Evolutionary conservation across 2,329 filamentous ascomycete genomes (phyloP), one percentile per base, ranked within the genome.

Genomic region (Scortechinia acanthostroma): DNA sequence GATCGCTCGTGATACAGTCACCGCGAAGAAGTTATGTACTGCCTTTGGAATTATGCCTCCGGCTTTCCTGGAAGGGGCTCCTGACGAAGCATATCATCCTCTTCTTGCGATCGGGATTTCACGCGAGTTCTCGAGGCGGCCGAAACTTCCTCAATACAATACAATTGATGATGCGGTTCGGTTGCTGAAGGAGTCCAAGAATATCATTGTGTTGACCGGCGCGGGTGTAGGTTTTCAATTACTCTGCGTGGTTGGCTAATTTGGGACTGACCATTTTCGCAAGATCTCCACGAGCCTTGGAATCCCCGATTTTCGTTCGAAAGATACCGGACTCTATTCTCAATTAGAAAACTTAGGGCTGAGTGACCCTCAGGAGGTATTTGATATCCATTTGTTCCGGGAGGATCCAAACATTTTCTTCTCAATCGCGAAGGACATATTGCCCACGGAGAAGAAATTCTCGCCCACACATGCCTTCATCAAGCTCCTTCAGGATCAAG

Each of bases 401-500:
- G 77, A 91, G 42, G 87, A 97, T 58, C 93, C 93, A 1, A 77
- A 73, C 51, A 87, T 91, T 51, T 98, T 98, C 70, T 98, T 94
- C 70, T 84, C 81, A 2, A 80, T 96, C 42, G 91, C 91, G 42
- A 88, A 88, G 60, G 89, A 95, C 59, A 95, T 97, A 51, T 69
- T 97, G 22, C 90, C 91, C 10, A 78, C 80, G 19, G 82, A 84
- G 14, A 82, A 88, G 52, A 82, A 82, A 55, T 95, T 82, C 69
- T 90, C 91, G 1, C 91, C 91, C 0, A 97, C 93, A 0, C 93
- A 98, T 70, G 83, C 86, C 45, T 98, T 98, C 68, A 94, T 98
- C 57, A 80, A 83, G 23, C 74, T 96, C 54, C 76, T 98, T 25
- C 88, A 98, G 63, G 77, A 91, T 53, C 86, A 90, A 62, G 82